Conservation (phyloP, 2,329 filamentous ascomycete species). For the Drechmeria coniospora region DNA sequence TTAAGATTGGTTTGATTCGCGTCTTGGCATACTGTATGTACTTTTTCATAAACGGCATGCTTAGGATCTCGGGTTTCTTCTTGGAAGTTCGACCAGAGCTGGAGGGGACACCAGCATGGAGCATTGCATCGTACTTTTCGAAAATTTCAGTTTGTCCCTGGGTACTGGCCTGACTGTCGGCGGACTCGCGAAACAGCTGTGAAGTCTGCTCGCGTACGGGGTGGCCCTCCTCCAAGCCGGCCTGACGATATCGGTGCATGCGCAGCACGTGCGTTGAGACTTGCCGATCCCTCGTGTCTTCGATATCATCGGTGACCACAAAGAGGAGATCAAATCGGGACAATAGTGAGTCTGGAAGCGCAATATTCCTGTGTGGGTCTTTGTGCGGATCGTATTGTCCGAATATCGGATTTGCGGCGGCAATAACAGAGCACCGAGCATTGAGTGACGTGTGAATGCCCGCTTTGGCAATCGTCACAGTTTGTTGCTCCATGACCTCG, state of each 20-base stretch:
- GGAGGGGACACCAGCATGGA: conserved; percentile 77
- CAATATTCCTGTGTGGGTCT: conserved; percentile 97
- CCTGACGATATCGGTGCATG: conserved; percentile 90
- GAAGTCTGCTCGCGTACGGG: conserved; percentile 78
- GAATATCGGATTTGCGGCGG: conserved; percentile 93
- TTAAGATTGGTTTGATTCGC: conserved; percentile 76
- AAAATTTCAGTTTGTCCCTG: conserved; percentile 74
- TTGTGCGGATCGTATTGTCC: conserved; percentile 98
- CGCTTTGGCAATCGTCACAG: conserved; percentile 95
- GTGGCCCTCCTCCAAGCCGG: conserved; percentile 84
- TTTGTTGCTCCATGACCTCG: conserved; percentile 99
- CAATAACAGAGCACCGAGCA: conserved; percentile 88
- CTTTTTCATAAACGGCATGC: conserved; percentile 98
- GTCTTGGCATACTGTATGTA: conserved; percentile 98
- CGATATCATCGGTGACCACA: conserved; percentile 94
- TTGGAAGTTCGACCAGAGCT: conserved; percentile 58
- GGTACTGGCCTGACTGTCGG: conserved; percentile 60
- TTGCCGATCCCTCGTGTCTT: conserved; percentile 78
- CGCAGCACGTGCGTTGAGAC: conserved; percentile 93
- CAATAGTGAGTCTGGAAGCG: conserved; percentile 84
- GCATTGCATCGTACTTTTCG: conserved; percentile 92
- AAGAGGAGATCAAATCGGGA: conserved; percentile 98
- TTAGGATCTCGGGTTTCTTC: conserved; percentile 74
- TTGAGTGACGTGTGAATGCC: conserved; percentile 97
- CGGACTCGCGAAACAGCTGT: conserved; percentile 75